Percentiles rank a stretch among this genome's conserved stretches.
Conservation (phyloP, 1,284 basidiomycete species). For the Pyrrhoderma lamaoense region DNA sequence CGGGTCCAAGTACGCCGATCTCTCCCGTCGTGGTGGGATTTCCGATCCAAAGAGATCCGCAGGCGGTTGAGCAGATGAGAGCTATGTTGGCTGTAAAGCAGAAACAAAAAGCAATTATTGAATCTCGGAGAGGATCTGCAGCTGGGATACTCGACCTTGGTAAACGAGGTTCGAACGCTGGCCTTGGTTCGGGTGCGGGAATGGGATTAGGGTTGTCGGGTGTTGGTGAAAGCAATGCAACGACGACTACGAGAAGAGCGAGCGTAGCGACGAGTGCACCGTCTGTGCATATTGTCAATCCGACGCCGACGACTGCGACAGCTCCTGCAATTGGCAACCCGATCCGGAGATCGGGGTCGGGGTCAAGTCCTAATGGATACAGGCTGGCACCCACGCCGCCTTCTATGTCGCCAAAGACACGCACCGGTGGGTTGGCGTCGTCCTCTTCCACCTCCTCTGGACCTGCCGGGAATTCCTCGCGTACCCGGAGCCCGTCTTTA, state of each 20-base stretch:
- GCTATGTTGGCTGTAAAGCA: constrained; percentile 57
- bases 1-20: constrained; percentile 36
- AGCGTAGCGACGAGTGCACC: constrained; percentile 11
- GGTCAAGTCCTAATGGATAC: constrained; percentile 6
- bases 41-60: constrained; percentile 46
- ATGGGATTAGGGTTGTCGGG: too few relatives aligned
- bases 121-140: constrained; percentile 56
- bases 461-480: neutral
- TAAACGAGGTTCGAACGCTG: constrained; percentile 11
- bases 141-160: constrained; percentile 29
- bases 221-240: too few relatives aligned
- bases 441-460: too few relatives aligned
- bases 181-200: constrained; percentile 1
- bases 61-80: constrained; percentile 52
- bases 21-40: constrained; percentile 62
- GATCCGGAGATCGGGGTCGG: neutral
- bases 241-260: constrained; percentile 2
- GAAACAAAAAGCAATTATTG: constrained; percentile 61
- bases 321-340: neutral
- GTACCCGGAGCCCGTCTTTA: constrained; percentile 11
- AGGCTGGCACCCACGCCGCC: constrained; percentile 9
- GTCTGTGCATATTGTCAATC: constrained; percentile 17
- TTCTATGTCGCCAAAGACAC: constrained; percentile 4
- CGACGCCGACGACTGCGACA: constrained; percentile 15
- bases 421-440: neutral